phyloP scores from a whole-genome alignment of 306 rosid genomes.

The Prunus armeniaca region DNA sequence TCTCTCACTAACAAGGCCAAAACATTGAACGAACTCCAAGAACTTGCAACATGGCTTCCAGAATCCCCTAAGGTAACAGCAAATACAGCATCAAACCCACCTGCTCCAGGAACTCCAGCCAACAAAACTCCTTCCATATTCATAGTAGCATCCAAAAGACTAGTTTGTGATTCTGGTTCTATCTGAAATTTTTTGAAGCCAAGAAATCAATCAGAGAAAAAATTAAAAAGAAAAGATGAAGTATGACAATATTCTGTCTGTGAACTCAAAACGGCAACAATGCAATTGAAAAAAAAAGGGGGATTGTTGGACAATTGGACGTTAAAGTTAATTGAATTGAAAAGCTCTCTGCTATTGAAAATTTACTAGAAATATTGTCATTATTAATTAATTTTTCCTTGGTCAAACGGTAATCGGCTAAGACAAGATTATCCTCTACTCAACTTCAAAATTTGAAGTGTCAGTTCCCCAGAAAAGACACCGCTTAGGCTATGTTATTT shows the following conservation, averaged over 20 bases:
- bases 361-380: background rate
- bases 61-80: constrained; percentile 80
- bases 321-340: background rate
- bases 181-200: constrained; percentile 48
- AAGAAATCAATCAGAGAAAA: constrained; percentile 9
- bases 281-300: constrained; percentile 7
- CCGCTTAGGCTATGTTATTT: no score
- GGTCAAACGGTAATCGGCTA: no score
- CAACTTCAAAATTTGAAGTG: no score
- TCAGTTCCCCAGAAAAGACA: no score
- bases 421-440: no score
- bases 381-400: no score
- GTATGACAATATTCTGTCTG: background rate
- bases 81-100: constrained; percentile 94
- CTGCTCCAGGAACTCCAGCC: constrained; percentile 99
- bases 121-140: constrained; percentile 88
- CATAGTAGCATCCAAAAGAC: constrained; percentile 77
- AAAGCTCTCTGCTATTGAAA: background rate
- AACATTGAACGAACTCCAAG: constrained; percentile 59
- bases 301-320: background rate
- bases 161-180: constrained; percentile 91
- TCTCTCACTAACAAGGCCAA: constrained; percentile 91
- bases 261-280: background rate
- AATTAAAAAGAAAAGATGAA: background rate
- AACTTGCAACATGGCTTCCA: constrained; percentile 47